A percentile compares a stretch with the other conserved stretches of the same genome.
These are phyloP conservation scores for Phoma sp. DNA, from an alignment of 2,329 filamentous ascomycete species.

Conservation along the genomic window DNA sequence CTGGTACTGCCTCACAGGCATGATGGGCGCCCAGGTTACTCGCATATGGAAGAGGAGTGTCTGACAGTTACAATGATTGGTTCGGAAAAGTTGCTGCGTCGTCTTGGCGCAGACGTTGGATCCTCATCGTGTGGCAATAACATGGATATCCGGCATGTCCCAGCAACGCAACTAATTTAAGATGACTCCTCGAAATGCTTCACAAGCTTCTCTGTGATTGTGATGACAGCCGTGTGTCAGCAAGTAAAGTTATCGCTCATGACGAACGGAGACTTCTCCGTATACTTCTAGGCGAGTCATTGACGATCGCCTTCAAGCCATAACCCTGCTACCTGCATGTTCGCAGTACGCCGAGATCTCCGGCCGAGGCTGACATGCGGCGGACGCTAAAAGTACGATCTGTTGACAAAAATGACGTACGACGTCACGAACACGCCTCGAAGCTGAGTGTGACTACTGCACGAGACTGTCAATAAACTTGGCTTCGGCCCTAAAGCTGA, in stretches of 20 bases:
- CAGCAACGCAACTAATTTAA: constrained; percentile 4
- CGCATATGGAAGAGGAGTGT: constrained; percentile 10
- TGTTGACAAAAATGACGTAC: constrained; percentile 39
- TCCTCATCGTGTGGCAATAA: constrained; percentile 9
- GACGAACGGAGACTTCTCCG: background rate
- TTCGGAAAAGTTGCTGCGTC: background rate
- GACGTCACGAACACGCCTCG: constrained; percentile 13
- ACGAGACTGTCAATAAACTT: constrained; percentile 34
- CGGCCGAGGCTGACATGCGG: constrained; percentile 27
- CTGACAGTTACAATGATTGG: constrained; percentile 15
- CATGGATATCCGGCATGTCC: constrained; percentile 11
- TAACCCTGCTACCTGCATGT: constrained; percentile 20
- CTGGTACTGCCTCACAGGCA: constrained; percentile 30
- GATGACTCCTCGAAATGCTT: background rate
- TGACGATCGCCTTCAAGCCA: constrained; percentile 2
- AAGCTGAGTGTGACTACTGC: constrained; percentile 31
- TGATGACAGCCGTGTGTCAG: background rate
- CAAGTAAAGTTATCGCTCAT: background rate
- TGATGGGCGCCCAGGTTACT: constrained; percentile 30
- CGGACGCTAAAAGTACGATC: constrained; percentile 28
- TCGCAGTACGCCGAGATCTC: constrained; percentile 34
- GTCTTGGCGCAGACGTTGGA: background rate
- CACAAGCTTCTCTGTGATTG: background rate
- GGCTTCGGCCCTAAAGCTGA: constrained; percentile 22
- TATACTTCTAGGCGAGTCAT: background rate